Conservation (phyloP, 371 early-diverging fungal species). For the Mortierella sp. region DNA sequence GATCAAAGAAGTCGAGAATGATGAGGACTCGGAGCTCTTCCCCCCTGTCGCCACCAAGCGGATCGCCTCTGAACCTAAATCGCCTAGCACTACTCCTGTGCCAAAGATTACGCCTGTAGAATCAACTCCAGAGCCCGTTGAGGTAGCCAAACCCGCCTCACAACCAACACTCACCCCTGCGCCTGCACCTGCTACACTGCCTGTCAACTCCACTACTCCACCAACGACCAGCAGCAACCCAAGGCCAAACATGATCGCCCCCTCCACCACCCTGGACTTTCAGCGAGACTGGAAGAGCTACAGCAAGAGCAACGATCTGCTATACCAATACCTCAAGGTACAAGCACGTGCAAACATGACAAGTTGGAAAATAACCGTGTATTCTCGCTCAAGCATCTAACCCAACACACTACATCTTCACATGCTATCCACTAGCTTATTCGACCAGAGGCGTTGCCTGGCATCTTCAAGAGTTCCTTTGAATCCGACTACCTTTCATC, state of each 20-base stretch:
- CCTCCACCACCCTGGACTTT: conserved; percentile 78
- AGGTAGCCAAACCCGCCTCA: background rate
- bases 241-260: conserved; percentile 44
- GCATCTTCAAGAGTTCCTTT: conserved; percentile 79
- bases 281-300: conserved; percentile 83
- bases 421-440: conserved; percentile 57
- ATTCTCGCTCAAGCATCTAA: background rate
- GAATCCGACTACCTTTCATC: conserved; percentile 77
- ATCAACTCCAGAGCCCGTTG: background rate
- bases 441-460: conserved; percentile 62
- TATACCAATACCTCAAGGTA: conserved; percentile 82
- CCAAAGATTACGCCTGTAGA: background rate
- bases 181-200: background rate
- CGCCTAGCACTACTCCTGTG: background rate
- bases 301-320: conserved; percentile 61
- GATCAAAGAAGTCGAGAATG: conserved; percentile 41
- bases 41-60: background rate
- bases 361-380: background rate
- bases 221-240: background rate
- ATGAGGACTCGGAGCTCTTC: conserved; percentile 29
- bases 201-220: background rate
- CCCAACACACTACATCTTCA: background rate
- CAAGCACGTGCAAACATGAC: too few relatives aligned
- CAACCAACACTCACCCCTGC: background rate
- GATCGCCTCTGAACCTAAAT: background rate